Evolutionary conservation across 495 filamentous ascomycete species (phyloP).

Genomic region (Penicillium nucicola): DNA sequence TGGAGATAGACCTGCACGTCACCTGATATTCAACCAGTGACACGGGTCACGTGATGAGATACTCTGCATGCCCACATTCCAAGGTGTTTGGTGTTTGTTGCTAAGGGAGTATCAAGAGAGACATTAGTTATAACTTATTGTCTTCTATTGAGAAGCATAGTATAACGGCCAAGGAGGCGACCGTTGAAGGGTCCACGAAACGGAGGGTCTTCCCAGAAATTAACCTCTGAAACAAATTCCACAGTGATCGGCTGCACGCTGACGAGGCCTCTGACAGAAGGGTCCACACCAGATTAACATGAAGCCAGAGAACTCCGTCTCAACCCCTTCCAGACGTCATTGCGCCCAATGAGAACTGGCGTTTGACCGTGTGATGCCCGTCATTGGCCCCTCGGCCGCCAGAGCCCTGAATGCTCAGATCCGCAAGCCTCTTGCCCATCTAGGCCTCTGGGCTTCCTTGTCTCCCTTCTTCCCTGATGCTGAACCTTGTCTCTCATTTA

Average conservation of each 20-base stretch:
- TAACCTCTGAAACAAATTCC: too few species aligned
- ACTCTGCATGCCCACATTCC: too few species aligned
- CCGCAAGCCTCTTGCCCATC: constrained; percentile 1
- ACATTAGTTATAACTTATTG: too few species aligned
- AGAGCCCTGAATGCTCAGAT: not conserved
- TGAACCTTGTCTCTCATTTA: not conserved
- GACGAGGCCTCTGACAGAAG: constrained; percentile 1
- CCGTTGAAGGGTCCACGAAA: too few species aligned
- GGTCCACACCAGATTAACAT: not conserved
- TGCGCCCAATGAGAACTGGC: constrained; percentile 1
- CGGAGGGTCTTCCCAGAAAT: too few species aligned
- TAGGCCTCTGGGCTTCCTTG: not conserved
- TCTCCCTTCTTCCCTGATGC: not conserved
- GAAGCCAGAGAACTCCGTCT: not conserved
- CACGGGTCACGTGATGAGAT: too few species aligned
- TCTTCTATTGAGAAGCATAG: too few species aligned
- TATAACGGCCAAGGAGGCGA: too few species aligned
- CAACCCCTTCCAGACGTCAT: not conserved
- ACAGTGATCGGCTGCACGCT: not conserved
- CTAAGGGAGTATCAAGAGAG: too few species aligned
- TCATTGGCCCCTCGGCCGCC: not conserved
- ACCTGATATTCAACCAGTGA: too few species aligned
- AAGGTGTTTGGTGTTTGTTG: too few species aligned
- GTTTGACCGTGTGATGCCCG: not conserved
- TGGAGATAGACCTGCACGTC: too few species aligned